Evolutionary conservation across 306 rosid species (phyloP).

Genomic region (Vicia villosa): DNA sequence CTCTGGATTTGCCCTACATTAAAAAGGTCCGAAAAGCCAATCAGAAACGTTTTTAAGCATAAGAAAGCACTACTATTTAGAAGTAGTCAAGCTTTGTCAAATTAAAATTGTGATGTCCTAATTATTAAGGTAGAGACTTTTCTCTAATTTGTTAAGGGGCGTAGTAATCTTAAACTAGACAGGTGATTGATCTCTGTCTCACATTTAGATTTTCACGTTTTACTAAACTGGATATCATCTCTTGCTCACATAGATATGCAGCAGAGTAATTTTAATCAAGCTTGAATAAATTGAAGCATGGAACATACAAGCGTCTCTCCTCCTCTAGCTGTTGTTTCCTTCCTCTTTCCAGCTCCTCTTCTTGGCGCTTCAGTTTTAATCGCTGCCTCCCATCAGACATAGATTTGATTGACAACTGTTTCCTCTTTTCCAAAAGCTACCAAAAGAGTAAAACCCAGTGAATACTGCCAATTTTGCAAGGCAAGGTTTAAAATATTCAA

Average conservation of each 20-base stretch:
- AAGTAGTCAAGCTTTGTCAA: slow-evolving; percentile 29
- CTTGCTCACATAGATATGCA: slow-evolving; percentile 11
- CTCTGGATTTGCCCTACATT: slow-evolving; percentile 79
- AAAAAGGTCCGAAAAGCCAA: slow-evolving; percentile 6
- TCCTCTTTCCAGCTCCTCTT: slow-evolving; percentile 75
- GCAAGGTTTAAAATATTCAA: neutral
- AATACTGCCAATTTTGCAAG: slow-evolving; percentile 22
- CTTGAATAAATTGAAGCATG: slow-evolving; percentile 12
- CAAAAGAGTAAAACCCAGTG: slow-evolving; percentile 31
- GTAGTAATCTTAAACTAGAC: slow-evolving; percentile 5
- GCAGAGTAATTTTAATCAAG: slow-evolving; percentile 9
- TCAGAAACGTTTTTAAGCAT: slow-evolving; percentile 29
- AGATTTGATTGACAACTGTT: slow-evolving; percentile 82
- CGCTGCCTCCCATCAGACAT: slow-evolving; percentile 92
- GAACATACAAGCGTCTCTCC: slow-evolving; percentile 71
- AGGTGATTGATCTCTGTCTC: neutral
- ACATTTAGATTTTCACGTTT: neutral
- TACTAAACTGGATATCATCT: slow-evolving; percentile 14
- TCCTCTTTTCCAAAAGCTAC: slow-evolving; percentile 81
- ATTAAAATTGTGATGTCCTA: slow-evolving; percentile 29
- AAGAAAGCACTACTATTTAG: slow-evolving; percentile 4
- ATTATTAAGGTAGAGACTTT: neutral
- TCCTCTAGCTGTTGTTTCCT: slow-evolving; percentile 81
- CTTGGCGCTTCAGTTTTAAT: slow-evolving; percentile 79
- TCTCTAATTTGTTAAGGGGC: slow-evolving; percentile 1